Evolutionary conservation across 176 grass and related monocot species (phyloP), one percentile per base, ranked within the genome.

Genomic region (Zea mays): DNA sequence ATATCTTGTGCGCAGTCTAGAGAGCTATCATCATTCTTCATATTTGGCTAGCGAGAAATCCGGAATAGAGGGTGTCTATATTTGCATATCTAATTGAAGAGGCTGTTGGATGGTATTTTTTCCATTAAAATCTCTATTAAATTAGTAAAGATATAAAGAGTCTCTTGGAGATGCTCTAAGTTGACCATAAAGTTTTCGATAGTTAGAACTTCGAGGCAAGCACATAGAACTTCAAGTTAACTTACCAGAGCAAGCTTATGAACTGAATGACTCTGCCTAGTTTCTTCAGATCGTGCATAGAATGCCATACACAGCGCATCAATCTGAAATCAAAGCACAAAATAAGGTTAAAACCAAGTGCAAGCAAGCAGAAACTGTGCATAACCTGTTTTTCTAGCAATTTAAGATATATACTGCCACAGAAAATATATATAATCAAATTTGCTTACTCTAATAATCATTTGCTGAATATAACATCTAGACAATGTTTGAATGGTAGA

Each of bases 301-400:
- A 95, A 99, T 75, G 96, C 96, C 90, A 95, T 95, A 79, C 92
- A 93, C 83, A 99, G 85, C 9, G 92, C 92, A 89, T 99, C 91
- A 80, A 99, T 90, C 96, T 99, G 86, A 36, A 79, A 91, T 19
- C 74, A 10, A 85, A 68, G 48, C 33, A 59, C 66, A 75, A 33
- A 81, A 81, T 14, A 71, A 39, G 8, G 15, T 27, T 41, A 79
- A 60, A 64, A 85, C 54, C 65, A 85, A 62, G 62, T 69, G 43
- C 49, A 83, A 81, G 21, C 71, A 83, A 67, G 10, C 62, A 69
- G 21, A 73, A 81, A 78, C 19, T 62, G 8, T 48, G 45, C 27
- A 48, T 16, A 76, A 57, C 52, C 58, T 80, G 40, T 72, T 67
- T 35, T 9, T 79, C 69, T 71, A 37, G 13, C 47, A 84, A 50